phyloP scores from a whole-genome alignment of 164 flowering plant genomes.

The Echeveria elegans region DNA sequence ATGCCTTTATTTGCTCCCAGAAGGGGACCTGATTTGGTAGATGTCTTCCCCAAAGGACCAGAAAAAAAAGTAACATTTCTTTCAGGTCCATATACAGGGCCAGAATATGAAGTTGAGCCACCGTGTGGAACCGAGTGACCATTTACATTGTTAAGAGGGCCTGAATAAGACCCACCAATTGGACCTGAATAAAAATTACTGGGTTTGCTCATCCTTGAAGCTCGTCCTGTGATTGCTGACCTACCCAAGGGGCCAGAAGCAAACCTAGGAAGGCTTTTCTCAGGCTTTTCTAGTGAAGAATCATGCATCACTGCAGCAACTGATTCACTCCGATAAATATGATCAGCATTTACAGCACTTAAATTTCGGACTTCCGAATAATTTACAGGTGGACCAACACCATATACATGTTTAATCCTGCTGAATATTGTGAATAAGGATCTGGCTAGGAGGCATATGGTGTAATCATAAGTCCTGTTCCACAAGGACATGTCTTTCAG shows the following conservation, averaged over 20 bases:
- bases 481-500: constrained; percentile 57
- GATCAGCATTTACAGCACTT: constrained; percentile 18
- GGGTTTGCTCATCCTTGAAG: constrained; percentile 12
- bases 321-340: constrained; percentile 47
- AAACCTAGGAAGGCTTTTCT: constrained; percentile 32
- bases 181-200: constrained; percentile 38
- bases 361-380: constrained; percentile 17
- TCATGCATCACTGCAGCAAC: constrained; percentile 38
- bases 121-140: constrained; percentile 15
- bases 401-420: constrained; percentile 69
- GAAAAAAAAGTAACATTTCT: constrained; percentile 26
- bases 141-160: not conserved
- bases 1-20: constrained; percentile 19
- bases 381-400: constrained; percentile 24
- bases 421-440: constrained; percentile 57
- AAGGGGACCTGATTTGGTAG: constrained; percentile 37
- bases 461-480: constrained; percentile 65
- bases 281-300: constrained; percentile 53
- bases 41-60: constrained; percentile 34
- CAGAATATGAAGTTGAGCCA: constrained; percentile 21
- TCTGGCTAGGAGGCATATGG: constrained; percentile 49
- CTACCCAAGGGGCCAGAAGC: constrained; percentile 55
- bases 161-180: constrained; percentile 18
- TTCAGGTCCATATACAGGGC: constrained; percentile 20
- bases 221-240: constrained; percentile 26